These are phyloP conservation scores for Daldinia childiae DNA, from an alignment of 495 filamentous ascomycete genomes.

Conservation along the genomic window DNA sequence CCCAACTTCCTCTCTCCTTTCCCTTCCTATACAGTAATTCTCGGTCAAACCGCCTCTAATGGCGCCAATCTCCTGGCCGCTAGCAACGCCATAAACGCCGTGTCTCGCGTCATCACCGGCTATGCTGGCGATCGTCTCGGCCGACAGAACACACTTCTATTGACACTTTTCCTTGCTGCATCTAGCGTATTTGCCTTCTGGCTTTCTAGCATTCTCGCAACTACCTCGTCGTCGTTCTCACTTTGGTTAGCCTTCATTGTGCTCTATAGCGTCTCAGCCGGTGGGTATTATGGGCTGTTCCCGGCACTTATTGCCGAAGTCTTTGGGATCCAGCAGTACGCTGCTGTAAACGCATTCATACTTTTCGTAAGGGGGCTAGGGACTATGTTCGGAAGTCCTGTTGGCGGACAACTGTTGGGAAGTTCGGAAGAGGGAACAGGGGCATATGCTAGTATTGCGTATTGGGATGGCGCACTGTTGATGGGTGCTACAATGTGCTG, in stretches of 20 bases:
- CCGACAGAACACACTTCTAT: constrained; percentile 62
- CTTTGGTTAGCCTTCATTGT: constrained; percentile 64
- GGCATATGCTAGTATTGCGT: constrained; percentile 46
- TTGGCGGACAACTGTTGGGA: constrained; percentile 56
- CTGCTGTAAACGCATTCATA: constrained; percentile 66
- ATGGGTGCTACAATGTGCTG: constrained; percentile 46
- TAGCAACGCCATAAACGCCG: constrained; percentile 65
- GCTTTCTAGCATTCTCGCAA: constrained; percentile 50
- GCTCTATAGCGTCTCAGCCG: constrained; percentile 62
- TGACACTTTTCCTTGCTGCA: constrained; percentile 59
- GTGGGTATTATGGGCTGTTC: constrained; percentile 59
- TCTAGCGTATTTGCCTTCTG: constrained; percentile 61
- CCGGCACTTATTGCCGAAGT: constrained; percentile 63
- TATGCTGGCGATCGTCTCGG: constrained; percentile 61
- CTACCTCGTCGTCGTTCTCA: constrained; percentile 24
- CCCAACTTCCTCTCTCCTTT: constrained; percentile 59
- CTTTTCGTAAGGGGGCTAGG: constrained; percentile 65
- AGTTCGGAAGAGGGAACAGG: constrained; percentile 31
- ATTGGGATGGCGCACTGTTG: constrained; percentile 51
- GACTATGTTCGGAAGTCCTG: constrained; percentile 63
- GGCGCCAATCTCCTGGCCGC: constrained; percentile 62
- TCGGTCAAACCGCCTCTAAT: constrained; percentile 52
- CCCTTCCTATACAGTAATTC: constrained; percentile 53
- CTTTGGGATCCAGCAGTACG: constrained; percentile 67
- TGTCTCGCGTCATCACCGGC: constrained; percentile 60